A percentile compares a stretch with the other conserved stretches of the same genome.
Evolutionary conservation across 805 yeast species (phyloP).

Genomic region (Sugiyamaella marilandica): DNA sequence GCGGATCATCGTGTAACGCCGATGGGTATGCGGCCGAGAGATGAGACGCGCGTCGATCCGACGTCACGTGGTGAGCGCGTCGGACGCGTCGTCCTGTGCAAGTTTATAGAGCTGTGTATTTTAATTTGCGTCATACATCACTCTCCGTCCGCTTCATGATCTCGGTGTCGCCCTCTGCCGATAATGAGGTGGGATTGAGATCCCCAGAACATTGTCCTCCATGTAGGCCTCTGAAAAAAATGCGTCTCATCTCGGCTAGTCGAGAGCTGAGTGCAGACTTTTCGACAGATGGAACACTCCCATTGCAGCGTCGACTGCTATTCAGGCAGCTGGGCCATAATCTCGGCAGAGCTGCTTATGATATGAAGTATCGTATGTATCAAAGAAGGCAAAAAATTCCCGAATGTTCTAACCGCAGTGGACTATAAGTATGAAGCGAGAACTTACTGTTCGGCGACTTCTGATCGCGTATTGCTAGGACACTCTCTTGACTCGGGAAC

Average conservation of each 20-base stretch:
- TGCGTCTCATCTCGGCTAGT: background rate
- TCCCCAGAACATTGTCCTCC: background rate
- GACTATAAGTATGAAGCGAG: conserved; percentile 6
- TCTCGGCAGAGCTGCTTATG: background rate
- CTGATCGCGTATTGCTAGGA: background rate
- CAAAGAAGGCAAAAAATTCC: background rate
- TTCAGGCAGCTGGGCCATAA: background rate
- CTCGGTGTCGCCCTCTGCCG: background rate
- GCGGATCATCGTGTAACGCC: background rate
- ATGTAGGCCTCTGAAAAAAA: background rate
- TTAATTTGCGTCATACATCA: background rate
- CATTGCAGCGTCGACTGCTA: background rate
- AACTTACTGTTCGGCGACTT: background rate
- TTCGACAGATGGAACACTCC: background rate
- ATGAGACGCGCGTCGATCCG: background rate
- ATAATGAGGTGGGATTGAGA: background rate
- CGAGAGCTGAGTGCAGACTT: background rate
- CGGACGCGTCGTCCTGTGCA: background rate
- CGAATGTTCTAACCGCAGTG: background rate
- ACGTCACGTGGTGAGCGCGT: background rate
- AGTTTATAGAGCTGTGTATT: background rate
- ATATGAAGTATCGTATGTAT: background rate
- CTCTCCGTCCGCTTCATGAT: background rate
- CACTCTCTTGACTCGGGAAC: background rate
- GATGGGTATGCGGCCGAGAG: background rate